These are phyloP conservation scores for Ceratobasidium sp. DNA, from an alignment of 1,284 basidiomycete species.

Conservation along the genomic window DNA sequence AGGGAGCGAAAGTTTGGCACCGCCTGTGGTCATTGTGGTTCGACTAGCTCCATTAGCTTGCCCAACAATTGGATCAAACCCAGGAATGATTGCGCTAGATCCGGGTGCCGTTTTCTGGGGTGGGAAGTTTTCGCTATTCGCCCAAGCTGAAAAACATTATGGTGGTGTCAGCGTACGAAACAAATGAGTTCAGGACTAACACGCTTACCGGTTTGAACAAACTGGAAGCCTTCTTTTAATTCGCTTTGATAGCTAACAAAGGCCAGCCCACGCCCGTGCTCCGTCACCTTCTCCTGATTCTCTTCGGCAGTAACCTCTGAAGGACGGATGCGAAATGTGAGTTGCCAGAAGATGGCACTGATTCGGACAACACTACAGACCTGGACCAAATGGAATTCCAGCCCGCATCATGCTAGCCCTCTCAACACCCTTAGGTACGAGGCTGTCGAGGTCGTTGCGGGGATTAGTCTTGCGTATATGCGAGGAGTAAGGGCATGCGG, in stretches of 20 bases:
- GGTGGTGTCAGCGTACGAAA: not conserved
- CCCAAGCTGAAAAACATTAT: constrained; percentile 52
- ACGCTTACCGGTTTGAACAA: constrained; percentile 62
- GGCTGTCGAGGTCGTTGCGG: constrained; percentile 62
- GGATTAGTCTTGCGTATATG: constrained; percentile 71
- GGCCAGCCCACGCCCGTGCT: constrained; percentile 65
- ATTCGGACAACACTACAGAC: not conserved
- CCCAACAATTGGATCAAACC: constrained; percentile 62
- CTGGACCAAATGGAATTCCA: constrained; percentile 66
- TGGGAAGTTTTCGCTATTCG: constrained; percentile 55
- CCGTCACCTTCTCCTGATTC: constrained; percentile 57
- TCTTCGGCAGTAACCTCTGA: constrained; percentile 60
- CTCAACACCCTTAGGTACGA: constrained; percentile 19
- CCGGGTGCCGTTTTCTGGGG: constrained; percentile 41
- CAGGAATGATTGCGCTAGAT: constrained; percentile 45
- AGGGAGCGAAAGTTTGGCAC: constrained; percentile 52
- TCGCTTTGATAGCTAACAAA: constrained; percentile 67
- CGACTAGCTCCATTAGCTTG: constrained; percentile 58
- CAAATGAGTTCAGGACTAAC: not conserved
- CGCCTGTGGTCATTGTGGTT: constrained; percentile 59
- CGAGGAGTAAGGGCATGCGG: constrained; percentile 69
- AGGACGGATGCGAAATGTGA: not conserved
- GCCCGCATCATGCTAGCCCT: constrained; percentile 61
- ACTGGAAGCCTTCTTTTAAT: constrained; percentile 62
- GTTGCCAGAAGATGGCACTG: not conserved